A percentile compares a stretch with the other conserved stretches of the same genome.
Conservation (phyloP, 2,329 filamentous ascomycete genomes). For the Xylariaceae sp. region DNA sequence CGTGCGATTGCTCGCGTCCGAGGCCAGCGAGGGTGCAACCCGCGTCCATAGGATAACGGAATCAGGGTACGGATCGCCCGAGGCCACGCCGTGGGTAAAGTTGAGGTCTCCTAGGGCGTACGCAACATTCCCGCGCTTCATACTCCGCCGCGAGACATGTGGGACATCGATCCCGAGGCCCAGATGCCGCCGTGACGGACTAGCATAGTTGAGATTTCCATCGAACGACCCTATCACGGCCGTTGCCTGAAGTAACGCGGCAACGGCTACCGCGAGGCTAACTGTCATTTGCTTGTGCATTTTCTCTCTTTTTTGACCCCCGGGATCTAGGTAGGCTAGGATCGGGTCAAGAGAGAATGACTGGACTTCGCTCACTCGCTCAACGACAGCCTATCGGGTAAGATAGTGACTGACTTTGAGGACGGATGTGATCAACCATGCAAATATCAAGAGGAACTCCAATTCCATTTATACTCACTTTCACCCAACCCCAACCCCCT, state of each 20-base stretch:
- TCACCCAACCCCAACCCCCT: not conserved
- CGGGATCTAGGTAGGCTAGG: not conserved
- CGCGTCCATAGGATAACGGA: constrained; percentile 64
- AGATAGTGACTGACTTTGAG: not conserved
- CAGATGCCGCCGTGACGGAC: constrained; percentile 69
- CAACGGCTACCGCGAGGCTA: not conserved
- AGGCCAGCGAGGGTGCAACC: constrained; percentile 52
- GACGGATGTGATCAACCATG: not conserved
- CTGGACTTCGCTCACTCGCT: not conserved
- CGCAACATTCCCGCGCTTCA: constrained; percentile 50
- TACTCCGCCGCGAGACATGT: constrained; percentile 63
- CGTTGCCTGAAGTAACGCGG: constrained; percentile 14
- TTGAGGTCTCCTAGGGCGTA: constrained; percentile 56
- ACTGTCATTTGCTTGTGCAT: constrained; percentile 8
- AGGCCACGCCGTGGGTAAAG: constrained; percentile 69
- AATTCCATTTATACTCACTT: constrained; percentile 17
- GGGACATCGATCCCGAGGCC: constrained; percentile 69
- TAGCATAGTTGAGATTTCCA: constrained; percentile 70
- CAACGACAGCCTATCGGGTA: not conserved
- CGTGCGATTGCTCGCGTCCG: constrained; percentile 53
- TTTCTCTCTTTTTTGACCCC: not conserved
- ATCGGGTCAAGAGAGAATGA: not conserved
- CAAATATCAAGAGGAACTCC: not conserved
- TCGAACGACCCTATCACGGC: constrained; percentile 32
- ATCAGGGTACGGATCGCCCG: constrained; percentile 59